These are phyloP conservation scores for Boletus edulis DNA, from an alignment of 768 basidiomycete species.

Conservation along the genomic window DNA sequence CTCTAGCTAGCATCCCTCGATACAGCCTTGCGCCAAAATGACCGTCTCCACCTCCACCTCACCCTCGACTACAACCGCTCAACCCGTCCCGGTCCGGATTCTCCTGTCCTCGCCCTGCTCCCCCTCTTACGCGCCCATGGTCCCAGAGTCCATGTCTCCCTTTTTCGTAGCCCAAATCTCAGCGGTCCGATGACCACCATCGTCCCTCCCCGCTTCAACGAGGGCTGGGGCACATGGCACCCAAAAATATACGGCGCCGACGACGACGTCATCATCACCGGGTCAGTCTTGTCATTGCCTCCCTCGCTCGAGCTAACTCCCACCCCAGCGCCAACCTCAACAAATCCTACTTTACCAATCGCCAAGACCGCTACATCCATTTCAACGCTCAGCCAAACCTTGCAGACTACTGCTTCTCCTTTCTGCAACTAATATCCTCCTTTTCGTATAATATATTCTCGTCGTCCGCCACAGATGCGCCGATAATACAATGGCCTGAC, in stretches of 20 bases:
- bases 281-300: constrained; percentile 50
- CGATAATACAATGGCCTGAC: constrained; percentile 67
- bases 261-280: constrained; percentile 88
- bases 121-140: constrained; percentile 75
- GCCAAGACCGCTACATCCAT: constrained; percentile 92
- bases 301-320: not conserved
- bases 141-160: constrained; percentile 66
- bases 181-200: constrained; percentile 68
- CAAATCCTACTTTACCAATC: constrained; percentile 88
- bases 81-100: constrained; percentile 67
- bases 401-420: constrained; percentile 81
- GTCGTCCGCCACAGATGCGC: constrained; percentile 40
- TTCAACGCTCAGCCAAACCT: constrained; percentile 60
- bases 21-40: constrained; percentile 54
- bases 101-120: constrained; percentile 64
- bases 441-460: constrained; percentile 61
- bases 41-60: constrained; percentile 63
- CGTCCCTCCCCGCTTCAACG: constrained; percentile 92
- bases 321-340: constrained; percentile 83
- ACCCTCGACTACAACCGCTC: constrained; percentile 81
- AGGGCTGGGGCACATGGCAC: constrained; percentile 99
- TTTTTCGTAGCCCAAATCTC: constrained; percentile 88
- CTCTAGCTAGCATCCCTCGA: constrained; percentile 72
- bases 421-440: constrained; percentile 61
- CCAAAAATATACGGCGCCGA: constrained; percentile 94